Evolutionary conservation across 1,139 yeast species (phyloP).

Genomic region (Yamadazyma membranifaciens): DNA sequence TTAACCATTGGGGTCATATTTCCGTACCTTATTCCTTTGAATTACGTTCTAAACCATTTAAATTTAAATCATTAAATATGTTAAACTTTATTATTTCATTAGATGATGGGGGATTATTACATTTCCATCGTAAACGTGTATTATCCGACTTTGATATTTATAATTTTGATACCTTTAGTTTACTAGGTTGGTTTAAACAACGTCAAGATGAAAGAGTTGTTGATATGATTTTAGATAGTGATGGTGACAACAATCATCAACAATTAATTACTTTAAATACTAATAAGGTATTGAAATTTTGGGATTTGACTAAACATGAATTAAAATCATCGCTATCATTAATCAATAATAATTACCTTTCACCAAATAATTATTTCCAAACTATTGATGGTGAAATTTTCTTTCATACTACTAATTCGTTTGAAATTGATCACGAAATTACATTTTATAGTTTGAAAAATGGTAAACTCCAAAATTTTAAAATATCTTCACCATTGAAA

Average conservation of each 20-base stretch:
- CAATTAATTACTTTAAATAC: constrained; percentile 35
- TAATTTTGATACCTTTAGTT: constrained; percentile 48
- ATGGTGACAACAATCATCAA: background rate
- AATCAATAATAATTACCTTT: constrained; percentile 17
- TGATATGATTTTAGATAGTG: constrained; percentile 22
- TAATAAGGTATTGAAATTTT: constrained; percentile 51
- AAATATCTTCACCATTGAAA: constrained; percentile 29
- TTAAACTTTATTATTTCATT: constrained; percentile 53
- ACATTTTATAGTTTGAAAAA: constrained; percentile 25
- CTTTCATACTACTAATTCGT: constrained; percentile 13
- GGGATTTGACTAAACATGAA: constrained; percentile 48
- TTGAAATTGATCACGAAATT: constrained; percentile 17
- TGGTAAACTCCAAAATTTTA: constrained; percentile 25
- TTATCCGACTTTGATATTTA: constrained; percentile 47
- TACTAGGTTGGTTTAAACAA: constrained; percentile 26
- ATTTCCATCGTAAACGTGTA: constrained; percentile 38
- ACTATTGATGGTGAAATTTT: constrained; percentile 16
- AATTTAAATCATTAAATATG: constrained; percentile 46
- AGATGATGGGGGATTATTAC: constrained; percentile 69
- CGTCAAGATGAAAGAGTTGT: constrained; percentile 28
- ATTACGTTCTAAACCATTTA: constrained; percentile 56
- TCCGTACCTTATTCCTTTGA: constrained; percentile 77
- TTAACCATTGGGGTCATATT: constrained; percentile 57
- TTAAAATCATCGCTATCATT: constrained; percentile 9
- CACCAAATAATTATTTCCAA: constrained; percentile 33